Evolutionary conservation across 2,329 filamentous ascomycete species (phyloP), one percentile per base, ranked within the genome.

Genomic region (Fusarium sterilihyphosum): DNA sequence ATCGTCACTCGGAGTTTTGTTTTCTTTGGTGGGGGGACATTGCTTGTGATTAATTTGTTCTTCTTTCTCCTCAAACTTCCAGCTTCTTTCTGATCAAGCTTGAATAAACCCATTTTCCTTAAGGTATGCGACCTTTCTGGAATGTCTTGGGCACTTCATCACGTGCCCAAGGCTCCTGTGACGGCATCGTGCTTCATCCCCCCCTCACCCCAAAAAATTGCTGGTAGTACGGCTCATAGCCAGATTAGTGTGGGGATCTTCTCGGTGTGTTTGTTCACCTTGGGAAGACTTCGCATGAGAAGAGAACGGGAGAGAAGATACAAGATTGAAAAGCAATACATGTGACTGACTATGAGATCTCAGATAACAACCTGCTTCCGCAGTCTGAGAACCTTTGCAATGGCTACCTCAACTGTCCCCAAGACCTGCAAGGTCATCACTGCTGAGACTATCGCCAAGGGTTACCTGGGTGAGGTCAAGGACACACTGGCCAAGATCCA

Each of bases 341-440:
- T 59, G 68, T 65, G 73, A 54, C 60, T 67, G 33, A 61, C 53
- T 12, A 72, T 71, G 53, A 61, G 35, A 56, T n/a, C 59, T 61
- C 63, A 75, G 67, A 67, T 61, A 61, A 29, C 18, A 26, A 35
- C 68, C 31, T 62, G 59, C 60, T 50, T 58, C 50, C 60, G 59
- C 58, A 60, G 52, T 59, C 47, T 71, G 52, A 57, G 33, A 53
- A 61, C 37, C 37, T 71, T 71, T 61, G 60, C 74, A 64, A 82
- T 81, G 80, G 80, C 80, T 57, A 73, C 79, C 12, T 73, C 77
- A 65, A 78, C 77, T n/a, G 83, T 85, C 29, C 88, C 87, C 78
- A 90, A 91, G 84, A 90, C 93, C 80, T 98, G 96, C 90, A 98
- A 98, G 89, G 95, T 98, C 82, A 90, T 98, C 79, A 90, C 97